These are phyloP conservation scores for Astragalus glycyphyllos DNA, from an alignment of 306 rosid species.

Conservation along the genomic window DNA sequence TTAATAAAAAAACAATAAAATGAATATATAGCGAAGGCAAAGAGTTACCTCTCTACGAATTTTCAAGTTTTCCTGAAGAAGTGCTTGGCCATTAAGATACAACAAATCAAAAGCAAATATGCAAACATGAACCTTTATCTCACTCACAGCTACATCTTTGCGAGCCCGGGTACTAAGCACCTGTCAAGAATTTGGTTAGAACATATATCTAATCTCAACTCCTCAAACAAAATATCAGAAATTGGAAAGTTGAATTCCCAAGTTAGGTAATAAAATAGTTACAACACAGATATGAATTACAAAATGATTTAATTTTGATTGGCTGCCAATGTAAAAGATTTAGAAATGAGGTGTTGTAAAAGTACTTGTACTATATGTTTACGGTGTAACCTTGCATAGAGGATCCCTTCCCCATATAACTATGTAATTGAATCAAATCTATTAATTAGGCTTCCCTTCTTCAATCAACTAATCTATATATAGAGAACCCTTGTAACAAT, in stretches of 20 bases:
- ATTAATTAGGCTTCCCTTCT: too few species aligned
- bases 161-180: conserved; percentile 77
- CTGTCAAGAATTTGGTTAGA: conserved; percentile 54
- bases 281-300: background rate
- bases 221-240: conserved; percentile 6
- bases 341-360: background rate
- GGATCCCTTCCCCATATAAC: too few species aligned
- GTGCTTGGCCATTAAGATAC: conserved; percentile 71
- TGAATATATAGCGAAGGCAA: conserved; percentile 11
- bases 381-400: too few species aligned
- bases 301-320: conserved; percentile 5
- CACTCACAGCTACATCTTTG: conserved; percentile 65
- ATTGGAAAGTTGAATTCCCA: conserved; percentile 8
- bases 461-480: too few species aligned
- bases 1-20: background rate
- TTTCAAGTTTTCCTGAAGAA: conserved; percentile 65
- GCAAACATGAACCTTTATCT: conserved; percentile 76
- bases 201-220: conserved; percentile 1
- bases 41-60: conserved; percentile 72
- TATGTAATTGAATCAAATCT: too few species aligned
- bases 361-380: too few species aligned
- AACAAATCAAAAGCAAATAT: conserved; percentile 78
- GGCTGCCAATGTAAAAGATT: background rate
- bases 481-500: too few species aligned
- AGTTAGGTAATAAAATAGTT: background rate